Evolutionary conservation across 2,329 filamentous ascomycete genomes (phyloP).

Genomic region (Penicillium sp.): DNA sequence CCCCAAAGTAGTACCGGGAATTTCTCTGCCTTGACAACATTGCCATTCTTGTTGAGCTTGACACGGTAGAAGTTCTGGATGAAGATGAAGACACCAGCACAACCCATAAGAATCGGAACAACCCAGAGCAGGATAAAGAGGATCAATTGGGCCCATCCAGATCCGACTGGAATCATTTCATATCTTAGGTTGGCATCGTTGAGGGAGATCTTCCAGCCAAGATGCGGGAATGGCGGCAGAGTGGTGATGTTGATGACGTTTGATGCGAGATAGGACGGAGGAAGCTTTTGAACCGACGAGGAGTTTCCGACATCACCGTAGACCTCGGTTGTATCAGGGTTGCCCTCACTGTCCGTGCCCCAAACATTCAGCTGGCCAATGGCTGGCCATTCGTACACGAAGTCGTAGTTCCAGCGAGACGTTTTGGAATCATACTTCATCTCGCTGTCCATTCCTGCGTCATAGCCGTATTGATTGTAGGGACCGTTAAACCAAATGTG

Average conservation of each 20-base stretch:
- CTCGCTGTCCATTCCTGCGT: conserved; percentile 55
- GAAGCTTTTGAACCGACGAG: conserved; percentile 59
- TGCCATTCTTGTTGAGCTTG: conserved; percentile 60
- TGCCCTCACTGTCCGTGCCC: conserved; percentile 62
- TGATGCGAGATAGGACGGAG: conserved; percentile 56
- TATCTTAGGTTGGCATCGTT: conserved; percentile 56
- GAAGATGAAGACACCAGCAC: conserved; percentile 55
- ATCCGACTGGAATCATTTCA: conserved; percentile 53
- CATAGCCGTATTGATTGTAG: conserved; percentile 64
- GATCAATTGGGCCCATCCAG: conserved; percentile 51
- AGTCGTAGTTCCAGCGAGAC: conserved; percentile 57
- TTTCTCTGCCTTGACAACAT: conserved; percentile 48
- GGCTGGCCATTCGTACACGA: conserved; percentile 63
- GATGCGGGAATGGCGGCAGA: conserved; percentile 52
- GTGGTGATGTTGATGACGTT: conserved; percentile 60
- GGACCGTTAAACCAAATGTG: conserved; percentile 62
- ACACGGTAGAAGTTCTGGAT: conserved; percentile 63
- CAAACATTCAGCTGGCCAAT: conserved; percentile 63
- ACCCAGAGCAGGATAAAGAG: conserved; percentile 55
- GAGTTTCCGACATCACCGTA: conserved; percentile 62
- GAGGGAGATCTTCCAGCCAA: conserved; percentile 55
- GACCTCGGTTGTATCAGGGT: conserved; percentile 58
- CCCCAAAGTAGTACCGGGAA: conserved; percentile 37
- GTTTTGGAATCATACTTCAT: conserved; percentile 49
- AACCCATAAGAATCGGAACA: conserved; percentile 53